Evolutionary conservation across 2,329 filamentous ascomycete species (phyloP).

Genomic region (Cladosporium cucumerinum): DNA sequence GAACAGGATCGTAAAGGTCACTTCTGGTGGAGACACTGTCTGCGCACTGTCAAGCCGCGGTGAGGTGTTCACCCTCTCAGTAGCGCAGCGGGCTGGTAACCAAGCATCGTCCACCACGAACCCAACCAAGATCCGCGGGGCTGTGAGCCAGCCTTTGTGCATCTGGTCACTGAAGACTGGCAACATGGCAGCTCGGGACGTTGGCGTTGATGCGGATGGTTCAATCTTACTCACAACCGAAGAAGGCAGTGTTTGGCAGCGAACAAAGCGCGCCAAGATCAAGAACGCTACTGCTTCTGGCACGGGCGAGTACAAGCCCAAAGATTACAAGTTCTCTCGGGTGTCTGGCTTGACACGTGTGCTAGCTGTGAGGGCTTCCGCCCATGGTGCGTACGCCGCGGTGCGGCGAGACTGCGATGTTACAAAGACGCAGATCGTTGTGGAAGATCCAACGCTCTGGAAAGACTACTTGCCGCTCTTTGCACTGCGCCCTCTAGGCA

Average conservation of each 20-base stretch:
- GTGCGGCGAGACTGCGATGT: conserved; percentile 81
- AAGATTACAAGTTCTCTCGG: conserved; percentile 93
- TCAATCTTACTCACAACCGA: conserved; percentile 92
- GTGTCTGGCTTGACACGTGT: conserved; percentile 85
- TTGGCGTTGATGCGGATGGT: conserved; percentile 85
- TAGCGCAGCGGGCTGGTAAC: conserved; percentile 66
- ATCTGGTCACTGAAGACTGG: conserved; percentile 89
- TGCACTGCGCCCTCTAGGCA: conserved; percentile 59
- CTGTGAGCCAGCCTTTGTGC: conserved; percentile 72
- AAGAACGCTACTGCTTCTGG: conserved; percentile 60
- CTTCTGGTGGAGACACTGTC: conserved; percentile 85
- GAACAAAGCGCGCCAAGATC: conserved; percentile 75
- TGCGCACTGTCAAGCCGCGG: conserved; percentile 80
- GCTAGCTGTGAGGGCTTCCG: conserved; percentile 77
- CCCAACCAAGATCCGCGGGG: conserved; percentile 81
- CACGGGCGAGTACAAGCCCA: conserved; percentile 59
- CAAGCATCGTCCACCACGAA: conserved; percentile 78
- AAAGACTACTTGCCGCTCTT: conserved; percentile 68
- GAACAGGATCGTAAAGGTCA: conserved; percentile 71
- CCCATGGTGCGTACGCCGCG: conserved; percentile 85
- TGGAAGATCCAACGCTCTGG: conserved; percentile 68
- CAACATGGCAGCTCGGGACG: conserved; percentile 77
- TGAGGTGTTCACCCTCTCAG: conserved; percentile 80
- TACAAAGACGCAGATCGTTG: conserved; percentile 66
- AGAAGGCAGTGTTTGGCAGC: conserved; percentile 88